Base-by-base conservation (phyloP, 495 filamentous ascomycete species). In the Talaromyces wortmannii region DNA sequence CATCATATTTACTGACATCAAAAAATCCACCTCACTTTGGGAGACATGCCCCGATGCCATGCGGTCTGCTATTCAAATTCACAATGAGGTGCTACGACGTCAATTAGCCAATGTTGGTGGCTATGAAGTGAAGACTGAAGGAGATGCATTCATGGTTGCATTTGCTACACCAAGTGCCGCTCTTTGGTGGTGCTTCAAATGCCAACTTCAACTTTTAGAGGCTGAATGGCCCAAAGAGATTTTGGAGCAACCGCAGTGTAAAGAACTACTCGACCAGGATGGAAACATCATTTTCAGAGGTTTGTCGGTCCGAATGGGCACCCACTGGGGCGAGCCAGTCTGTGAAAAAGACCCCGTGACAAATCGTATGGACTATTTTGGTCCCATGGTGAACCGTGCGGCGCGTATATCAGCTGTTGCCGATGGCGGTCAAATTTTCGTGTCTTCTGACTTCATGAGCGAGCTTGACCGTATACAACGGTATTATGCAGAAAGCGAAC, bases 51-150 rank as follows among this genome's bases (percentile, higher is more conserved):
- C 92, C 3, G 84, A 87, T 45, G 90, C 95, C 7, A 99, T 99
- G 94, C 81, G 90, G 53, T 89, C 91, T 7, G 90, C 91, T 48
- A 97, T 97, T 66, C 92, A 90, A 67, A 85, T 94, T 52, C 94
- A 99, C 72, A 97, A 99, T 63, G 89, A 92, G 59, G 82, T 96
- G 15, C 91, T 99, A 81, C 88, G 94, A 44, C 84, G 95, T 31
- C 92, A 97, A 61, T 78, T 99, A 52, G 84, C 92, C 33, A 86
- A 92, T 51, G 92, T 97, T 55, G 95, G 94, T 63, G 94, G 94
- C 0, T 99, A 97, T 63, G 94, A 99, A 71, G 91, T 99, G 66
- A 99, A 99, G 77, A 97, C 94, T 0, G 94, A 99, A 88, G 94
- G 94, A 57, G 94, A 99, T 71, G 94, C 95, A 40, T 99, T 99